phyloP scores from a whole-genome alignment of 495 filamentous ascomycete genomes.

The Xylaria castorea region DNA sequence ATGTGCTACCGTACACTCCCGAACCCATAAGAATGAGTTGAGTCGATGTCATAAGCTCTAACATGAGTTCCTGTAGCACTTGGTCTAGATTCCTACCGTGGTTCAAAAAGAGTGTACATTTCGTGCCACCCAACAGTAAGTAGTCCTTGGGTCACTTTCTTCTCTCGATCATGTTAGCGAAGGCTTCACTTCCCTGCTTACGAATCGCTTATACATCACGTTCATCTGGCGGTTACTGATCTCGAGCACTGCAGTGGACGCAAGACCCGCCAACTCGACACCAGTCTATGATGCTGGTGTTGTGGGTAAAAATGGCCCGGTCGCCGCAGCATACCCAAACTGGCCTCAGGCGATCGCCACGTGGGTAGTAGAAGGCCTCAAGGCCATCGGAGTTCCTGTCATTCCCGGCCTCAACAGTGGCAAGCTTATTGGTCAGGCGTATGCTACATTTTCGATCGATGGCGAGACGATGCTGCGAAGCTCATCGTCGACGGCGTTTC shows the following conservation, averaged over 20 bases:
- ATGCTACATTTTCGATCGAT: slow-evolving; percentile 38
- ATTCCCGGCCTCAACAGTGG: slow-evolving; percentile 45
- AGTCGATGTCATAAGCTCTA: neutral
- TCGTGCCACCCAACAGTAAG: slow-evolving; percentile 42
- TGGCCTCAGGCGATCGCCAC: slow-evolving; percentile 37
- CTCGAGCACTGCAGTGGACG: slow-evolving; percentile 4
- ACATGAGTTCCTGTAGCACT: slow-evolving; percentile 12
- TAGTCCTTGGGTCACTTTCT: neutral
- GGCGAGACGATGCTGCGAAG: slow-evolving; percentile 34
- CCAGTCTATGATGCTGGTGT: slow-evolving; percentile 36
- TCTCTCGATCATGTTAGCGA: neutral
- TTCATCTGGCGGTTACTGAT: neutral
- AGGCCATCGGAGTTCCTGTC: slow-evolving; percentile 43
- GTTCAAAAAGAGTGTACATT: slow-evolving; percentile 48
- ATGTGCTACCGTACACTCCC: neutral
- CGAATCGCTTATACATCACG: neutral
- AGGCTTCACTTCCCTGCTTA: neutral
- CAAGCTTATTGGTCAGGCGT: slow-evolving; percentile 40
- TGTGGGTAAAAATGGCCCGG: slow-evolving; percentile 31
- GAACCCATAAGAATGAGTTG: neutral
- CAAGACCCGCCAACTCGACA: slow-evolving; percentile 36
- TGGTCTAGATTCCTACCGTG: slow-evolving; percentile 52
- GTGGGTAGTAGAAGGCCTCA: slow-evolving; percentile 45
- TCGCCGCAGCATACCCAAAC: slow-evolving; percentile 33
- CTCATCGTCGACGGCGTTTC: slow-evolving; percentile 37